These are phyloP conservation scores for Chaetomiaceae sp. DNA, from an alignment of 2,329 filamentous ascomycete species.

Conservation along the genomic window DNA sequence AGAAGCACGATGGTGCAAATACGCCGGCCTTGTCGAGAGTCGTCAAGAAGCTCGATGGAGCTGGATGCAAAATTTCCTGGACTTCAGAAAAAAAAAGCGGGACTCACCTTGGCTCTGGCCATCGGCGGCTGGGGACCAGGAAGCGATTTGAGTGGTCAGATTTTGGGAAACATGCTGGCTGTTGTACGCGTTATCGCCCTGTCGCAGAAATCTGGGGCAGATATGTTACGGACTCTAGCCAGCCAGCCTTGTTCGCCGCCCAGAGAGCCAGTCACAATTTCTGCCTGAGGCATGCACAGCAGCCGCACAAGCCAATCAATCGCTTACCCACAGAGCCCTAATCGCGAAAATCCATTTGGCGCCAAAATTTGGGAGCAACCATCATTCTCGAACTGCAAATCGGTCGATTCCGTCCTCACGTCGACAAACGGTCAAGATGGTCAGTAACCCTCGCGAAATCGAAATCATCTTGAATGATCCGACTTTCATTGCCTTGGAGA, in stretches of 20 bases:
- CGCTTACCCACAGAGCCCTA: slow-evolving; percentile 26
- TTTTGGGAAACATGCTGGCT: not conserved
- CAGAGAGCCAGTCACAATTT: not conserved
- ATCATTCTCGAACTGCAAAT: slow-evolving; percentile 43
- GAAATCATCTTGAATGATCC: slow-evolving; percentile 5
- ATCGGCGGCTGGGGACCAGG: slow-evolving; percentile 16
- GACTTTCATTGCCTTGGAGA: slow-evolving; percentile 8
- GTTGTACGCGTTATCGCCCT: not conserved
- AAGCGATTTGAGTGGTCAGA: slow-evolving; percentile 12
- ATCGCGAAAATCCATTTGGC: slow-evolving; percentile 26
- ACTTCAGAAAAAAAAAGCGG: slow-evolving; percentile 22
- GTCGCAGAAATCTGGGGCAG: not conserved
- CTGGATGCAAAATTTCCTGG: slow-evolving; percentile 27
- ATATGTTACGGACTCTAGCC: slow-evolving; percentile 6
- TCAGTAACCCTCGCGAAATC: slow-evolving; percentile 27
- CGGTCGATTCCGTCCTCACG: slow-evolving; percentile 49
- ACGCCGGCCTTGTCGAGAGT: slow-evolving; percentile 18
- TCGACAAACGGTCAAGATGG: slow-evolving; percentile 50
- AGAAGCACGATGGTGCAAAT: slow-evolving; percentile 21
- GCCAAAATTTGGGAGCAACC: slow-evolving; percentile 25
- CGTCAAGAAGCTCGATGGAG: slow-evolving; percentile 23
- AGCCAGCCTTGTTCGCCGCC: not conserved
- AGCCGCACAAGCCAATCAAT: slow-evolving; percentile 22
- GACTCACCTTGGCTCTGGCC: slow-evolving; percentile 8
- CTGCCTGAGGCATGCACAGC: slow-evolving; percentile 18